These are phyloP conservation scores for Fusarium agapanthi DNA, from an alignment of 2,329 filamentous ascomycete species.

Conservation along the genomic window DNA sequence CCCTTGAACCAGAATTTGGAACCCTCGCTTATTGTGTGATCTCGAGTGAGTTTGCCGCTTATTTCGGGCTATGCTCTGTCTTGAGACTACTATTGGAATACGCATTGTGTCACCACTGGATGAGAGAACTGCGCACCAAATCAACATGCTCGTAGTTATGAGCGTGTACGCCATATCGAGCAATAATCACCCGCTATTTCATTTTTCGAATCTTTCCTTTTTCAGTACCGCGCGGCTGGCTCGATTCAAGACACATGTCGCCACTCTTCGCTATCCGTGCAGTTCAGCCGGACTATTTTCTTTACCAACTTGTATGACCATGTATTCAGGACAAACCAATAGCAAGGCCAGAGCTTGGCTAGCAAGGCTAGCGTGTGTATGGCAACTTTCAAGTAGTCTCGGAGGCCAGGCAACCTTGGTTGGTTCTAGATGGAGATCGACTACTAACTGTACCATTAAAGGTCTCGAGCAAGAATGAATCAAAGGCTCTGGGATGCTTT, in stretches of 20 bases:
- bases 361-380: background rate
- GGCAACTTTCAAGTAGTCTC: background rate
- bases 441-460: background rate
- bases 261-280: background rate
- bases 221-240: background rate
- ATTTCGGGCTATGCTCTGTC: conserved; percentile 1
- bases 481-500: background rate
- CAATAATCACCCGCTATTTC: background rate
- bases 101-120: conserved; percentile 2
- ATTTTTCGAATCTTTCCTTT: conserved; percentile 18
- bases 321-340: background rate
- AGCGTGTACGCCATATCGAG: background rate
- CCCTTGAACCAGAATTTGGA: conserved; percentile 1
- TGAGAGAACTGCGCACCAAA: conserved; percentile 15
- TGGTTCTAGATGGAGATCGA: background rate
- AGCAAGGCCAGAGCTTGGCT: background rate
- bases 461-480: background rate
- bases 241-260: background rate
- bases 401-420: background rate
- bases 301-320: background rate
- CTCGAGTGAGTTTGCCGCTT: conserved; percentile 1
- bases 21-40: background rate
- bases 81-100: conserved; percentile 24
- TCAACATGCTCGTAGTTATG: background rate
- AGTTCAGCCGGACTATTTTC: background rate